These are phyloP conservation scores for Penicillium sp. DNA, from an alignment of 2,329 filamentous ascomycete species.

Conservation along the genomic window DNA sequence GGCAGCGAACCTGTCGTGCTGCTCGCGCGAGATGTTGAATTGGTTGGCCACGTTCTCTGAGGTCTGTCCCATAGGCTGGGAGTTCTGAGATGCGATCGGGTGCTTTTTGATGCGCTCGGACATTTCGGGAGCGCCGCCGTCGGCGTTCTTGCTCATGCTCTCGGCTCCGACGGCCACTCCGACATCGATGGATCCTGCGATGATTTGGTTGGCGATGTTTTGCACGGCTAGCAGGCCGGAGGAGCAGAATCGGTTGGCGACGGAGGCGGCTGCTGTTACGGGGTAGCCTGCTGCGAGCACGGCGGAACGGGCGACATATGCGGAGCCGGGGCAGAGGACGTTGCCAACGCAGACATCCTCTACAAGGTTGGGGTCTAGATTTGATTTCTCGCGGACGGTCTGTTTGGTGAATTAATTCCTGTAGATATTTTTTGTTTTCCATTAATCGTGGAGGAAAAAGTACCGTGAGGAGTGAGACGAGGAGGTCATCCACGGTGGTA, in stretches of 20 bases:
- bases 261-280: constrained; percentile 72
- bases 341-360: constrained; percentile 88
- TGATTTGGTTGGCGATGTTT: constrained; percentile 90
- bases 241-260: constrained; percentile 87
- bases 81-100: constrained; percentile 81
- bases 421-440: background rate
- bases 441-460: background rate
- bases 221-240: constrained; percentile 85
- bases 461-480: constrained; percentile 42
- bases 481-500: constrained; percentile 37
- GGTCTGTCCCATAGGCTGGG: constrained; percentile 86
- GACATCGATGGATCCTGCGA: constrained; percentile 82
- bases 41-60: constrained; percentile 91
- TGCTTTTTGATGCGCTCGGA: constrained; percentile 73
- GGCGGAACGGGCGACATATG: constrained; percentile 86
- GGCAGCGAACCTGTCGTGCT: constrained; percentile 83
- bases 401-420: constrained; percentile 26
- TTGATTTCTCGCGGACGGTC: constrained; percentile 75
- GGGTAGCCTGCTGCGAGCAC: constrained; percentile 85
- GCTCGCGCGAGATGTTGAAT: constrained; percentile 64
- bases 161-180: constrained; percentile 89
- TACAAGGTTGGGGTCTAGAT: constrained; percentile 79
- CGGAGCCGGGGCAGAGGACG: constrained; percentile 82
- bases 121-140: constrained; percentile 78
- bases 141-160: constrained; percentile 88